A percentile compares a stretch with the other conserved stretches of the same genome.
These are phyloP conservation scores for Scedosporium dehoogii DNA, from an alignment of 2,329 filamentous ascomycete genomes.

Conservation along the genomic window DNA sequence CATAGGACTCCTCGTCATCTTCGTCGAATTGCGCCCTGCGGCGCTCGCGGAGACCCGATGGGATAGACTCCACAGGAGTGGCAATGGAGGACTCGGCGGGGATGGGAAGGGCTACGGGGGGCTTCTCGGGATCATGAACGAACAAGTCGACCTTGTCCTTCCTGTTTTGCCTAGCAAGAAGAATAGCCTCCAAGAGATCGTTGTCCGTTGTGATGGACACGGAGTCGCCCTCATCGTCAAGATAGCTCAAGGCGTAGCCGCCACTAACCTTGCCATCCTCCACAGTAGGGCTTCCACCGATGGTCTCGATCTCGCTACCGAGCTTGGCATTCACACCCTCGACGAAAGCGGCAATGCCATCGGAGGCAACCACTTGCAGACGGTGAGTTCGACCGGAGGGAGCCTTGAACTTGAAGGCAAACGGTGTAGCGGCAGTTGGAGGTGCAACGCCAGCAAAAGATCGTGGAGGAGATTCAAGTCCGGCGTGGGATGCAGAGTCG, in stretches of 20 bases:
- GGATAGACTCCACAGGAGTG: conserved; percentile 36
- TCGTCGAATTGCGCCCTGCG: conserved; percentile 33
- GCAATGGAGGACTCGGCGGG: conserved; percentile 30
- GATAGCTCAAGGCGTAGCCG: conserved; percentile 88
- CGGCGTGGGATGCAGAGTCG: conserved; percentile 90
- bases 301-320: conserved; percentile 67
- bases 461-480: conserved; percentile 65
- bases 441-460: conserved; percentile 44
- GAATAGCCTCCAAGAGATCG: conserved; percentile 82
- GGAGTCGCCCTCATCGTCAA: conserved; percentile 94
- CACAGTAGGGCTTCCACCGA: conserved; percentile 71
- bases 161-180: conserved; percentile 64
- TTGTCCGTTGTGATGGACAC: conserved; percentile 95
- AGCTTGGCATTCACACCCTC: conserved; percentile 72
- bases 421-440: conserved; percentile 62
- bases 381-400: conserved; percentile 90
- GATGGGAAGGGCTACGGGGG: conserved; percentile 60
- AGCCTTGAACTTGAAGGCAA: conserved; percentile 98
- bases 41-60: conserved; percentile 38
- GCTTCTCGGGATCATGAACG: conserved; percentile 84
- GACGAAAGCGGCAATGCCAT: conserved; percentile 74
- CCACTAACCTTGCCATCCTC: conserved; percentile 70
- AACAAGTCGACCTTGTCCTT: conserved; percentile 96
- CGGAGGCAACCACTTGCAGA: conserved; percentile 70
- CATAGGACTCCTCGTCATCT: conserved; percentile 40